A percentile compares a stretch with the other conserved stretches of the same genome.
Conservation (phyloP, 345 rosid genomes). For the Corchorus olitorius region DNA sequence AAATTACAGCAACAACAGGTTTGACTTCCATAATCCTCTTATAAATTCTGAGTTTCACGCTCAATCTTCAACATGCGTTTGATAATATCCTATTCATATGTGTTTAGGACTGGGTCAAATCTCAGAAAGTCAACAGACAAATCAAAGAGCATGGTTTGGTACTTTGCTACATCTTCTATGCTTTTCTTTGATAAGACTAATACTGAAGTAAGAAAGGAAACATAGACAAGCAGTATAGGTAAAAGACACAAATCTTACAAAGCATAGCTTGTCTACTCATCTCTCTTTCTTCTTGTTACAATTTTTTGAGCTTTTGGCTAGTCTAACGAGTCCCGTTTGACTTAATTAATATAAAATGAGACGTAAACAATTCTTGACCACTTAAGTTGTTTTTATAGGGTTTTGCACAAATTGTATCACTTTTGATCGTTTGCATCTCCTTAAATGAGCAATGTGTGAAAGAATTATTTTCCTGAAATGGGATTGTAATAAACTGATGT, state of each 20-base stretch:
- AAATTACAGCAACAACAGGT: conserved; percentile 69
- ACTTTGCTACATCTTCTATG: conserved; percentile 17
- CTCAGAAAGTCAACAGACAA: conserved; percentile 23
- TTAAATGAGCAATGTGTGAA: neutral
- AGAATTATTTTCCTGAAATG: neutral
- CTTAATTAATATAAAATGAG: neutral
- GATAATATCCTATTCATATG: conserved; percentile 13
- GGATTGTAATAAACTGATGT: neutral
- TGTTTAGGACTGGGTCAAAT: conserved; percentile 60
- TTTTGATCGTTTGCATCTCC: neutral
- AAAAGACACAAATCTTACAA: neutral
- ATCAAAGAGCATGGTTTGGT: conserved; percentile 42
- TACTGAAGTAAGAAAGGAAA: neutral
- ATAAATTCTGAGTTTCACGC: conserved; percentile 1
- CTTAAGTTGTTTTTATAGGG: neutral
- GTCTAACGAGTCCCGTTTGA: neutral
- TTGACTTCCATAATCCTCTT: conserved; percentile 16
- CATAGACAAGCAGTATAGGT: neutral
- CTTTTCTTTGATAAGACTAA: neutral
- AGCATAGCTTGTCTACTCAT: neutral
- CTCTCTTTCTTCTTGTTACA: neutral
- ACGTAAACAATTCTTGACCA: neutral
- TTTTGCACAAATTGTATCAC: neutral
- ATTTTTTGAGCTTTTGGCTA: conserved; percentile 12
- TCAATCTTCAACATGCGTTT: conserved; percentile 8